Conservation (phyloP, 1,139 yeast genomes). For the Sugiyamaella castrensis region DNA sequence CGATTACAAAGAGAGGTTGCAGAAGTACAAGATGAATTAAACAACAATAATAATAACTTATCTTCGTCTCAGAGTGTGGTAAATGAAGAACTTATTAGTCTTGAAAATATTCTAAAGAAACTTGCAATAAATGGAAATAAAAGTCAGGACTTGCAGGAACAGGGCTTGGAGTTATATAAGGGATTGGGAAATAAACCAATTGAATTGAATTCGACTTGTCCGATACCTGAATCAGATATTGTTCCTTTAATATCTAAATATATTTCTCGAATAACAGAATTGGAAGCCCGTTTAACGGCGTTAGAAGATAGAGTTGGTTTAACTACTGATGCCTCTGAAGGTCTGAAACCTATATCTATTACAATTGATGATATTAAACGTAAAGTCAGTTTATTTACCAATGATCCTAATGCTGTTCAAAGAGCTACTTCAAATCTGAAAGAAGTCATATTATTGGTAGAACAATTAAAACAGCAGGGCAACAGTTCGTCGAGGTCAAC, state of each 20-base stretch:
- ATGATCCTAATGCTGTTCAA: slow-evolving; percentile 17
- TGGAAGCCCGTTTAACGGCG: slow-evolving; percentile 21
- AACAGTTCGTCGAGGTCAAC: background rate
- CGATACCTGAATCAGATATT: no score
- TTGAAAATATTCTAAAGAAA: background rate
- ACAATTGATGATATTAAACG: slow-evolving; percentile 17
- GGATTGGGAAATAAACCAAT: no score
- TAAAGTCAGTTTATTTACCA: slow-evolving; percentile 21
- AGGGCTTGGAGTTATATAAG: background rate
- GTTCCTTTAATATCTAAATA: slow-evolving; percentile 1
- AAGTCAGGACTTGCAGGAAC: background rate
- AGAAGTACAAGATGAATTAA: slow-evolving; percentile 35
- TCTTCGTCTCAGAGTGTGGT: slow-evolving; percentile 14
- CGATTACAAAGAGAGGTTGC: slow-evolving; percentile 48
- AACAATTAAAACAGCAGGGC: slow-evolving; percentile 4
- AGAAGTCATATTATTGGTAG: slow-evolving; percentile 13
- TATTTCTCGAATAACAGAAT: slow-evolving; percentile 12
- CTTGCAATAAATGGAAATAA: background rate
- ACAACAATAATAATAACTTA: slow-evolving; percentile 4
- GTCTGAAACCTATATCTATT: slow-evolving; percentile 13
- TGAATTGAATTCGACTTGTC: no score
- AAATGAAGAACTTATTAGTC: slow-evolving; percentile 6
- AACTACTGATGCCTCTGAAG: background rate
- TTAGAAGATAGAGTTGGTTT: slow-evolving; percentile 19
- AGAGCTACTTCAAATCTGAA: slow-evolving; percentile 17